Evolutionary conservation across 2,329 filamentous ascomycete genomes (phyloP).

Genomic region (Fusarium nematophilum): DNA sequence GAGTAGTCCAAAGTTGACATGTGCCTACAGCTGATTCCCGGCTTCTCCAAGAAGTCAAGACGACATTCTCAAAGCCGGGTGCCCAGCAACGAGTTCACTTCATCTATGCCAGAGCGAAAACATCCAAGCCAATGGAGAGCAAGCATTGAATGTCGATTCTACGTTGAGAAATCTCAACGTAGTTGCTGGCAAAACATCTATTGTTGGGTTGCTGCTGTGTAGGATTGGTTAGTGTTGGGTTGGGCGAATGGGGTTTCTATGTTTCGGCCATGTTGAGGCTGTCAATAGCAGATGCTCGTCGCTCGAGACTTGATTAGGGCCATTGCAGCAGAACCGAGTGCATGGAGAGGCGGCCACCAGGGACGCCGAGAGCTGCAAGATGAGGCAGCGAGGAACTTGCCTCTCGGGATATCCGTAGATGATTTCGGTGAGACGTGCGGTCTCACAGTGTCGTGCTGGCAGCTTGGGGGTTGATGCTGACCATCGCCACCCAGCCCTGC

Average conservation of each 20-base stretch:
- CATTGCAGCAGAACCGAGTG: neutral
- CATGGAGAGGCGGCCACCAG: neutral
- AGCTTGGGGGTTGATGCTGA: neutral
- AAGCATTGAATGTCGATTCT: slow-evolving; percentile 63
- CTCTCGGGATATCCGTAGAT: neutral
- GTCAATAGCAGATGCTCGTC: slow-evolving; percentile 5
- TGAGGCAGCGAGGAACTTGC: neutral
- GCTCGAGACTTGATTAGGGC: neutral
- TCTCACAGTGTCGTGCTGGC: neutral
- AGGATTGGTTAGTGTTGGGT: slow-evolving; percentile 19
- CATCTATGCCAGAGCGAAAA: slow-evolving; percentile 69
- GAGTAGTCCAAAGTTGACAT: slow-evolving; percentile 43
- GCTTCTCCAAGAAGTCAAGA: slow-evolving; percentile 64
- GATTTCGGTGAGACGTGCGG: slow-evolving; percentile 11
- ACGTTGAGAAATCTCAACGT: slow-evolving; percentile 47
- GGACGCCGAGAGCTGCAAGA: neutral
- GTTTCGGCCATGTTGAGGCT: neutral
- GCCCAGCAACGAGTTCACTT: slow-evolving; percentile 65
- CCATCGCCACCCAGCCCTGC: slow-evolving; percentile 7
- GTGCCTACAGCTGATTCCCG: slow-evolving; percentile 71
- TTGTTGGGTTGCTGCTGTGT: slow-evolving; percentile 2
- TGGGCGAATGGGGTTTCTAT: neutral
- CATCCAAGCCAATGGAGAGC: slow-evolving; percentile 60
- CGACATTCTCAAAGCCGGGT: slow-evolving; percentile 65
- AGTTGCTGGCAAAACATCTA: slow-evolving; percentile 50